These are phyloP conservation scores for Phytophthora idaei DNA, from an alignment of 352 stramenopile species.

Conservation along the genomic window DNA sequence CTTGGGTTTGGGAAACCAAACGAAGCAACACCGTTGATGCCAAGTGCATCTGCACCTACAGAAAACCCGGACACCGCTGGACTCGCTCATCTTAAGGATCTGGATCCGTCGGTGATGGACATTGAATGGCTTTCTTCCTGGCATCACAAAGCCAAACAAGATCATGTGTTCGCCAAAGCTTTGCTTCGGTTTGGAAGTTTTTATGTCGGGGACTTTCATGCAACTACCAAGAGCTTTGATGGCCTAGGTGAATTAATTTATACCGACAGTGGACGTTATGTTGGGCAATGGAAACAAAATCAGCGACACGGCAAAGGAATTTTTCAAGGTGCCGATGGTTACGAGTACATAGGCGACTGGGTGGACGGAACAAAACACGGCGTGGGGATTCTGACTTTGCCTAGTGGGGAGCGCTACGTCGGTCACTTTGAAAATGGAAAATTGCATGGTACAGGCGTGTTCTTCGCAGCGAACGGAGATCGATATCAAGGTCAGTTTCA, in stretches of 20 bases:
- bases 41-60: background rate
- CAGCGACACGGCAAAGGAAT: conserved; percentile 73
- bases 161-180: conserved; percentile 64
- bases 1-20: conserved; percentile 41
- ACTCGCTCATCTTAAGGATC: conserved; percentile 27
- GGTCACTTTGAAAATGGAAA: conserved; percentile 84
- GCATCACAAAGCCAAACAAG: conserved; percentile 36
- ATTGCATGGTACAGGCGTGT: conserved; percentile 72
- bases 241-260: conserved; percentile 90
- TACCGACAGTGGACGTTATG: conserved; percentile 80
- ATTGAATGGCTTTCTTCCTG: conserved; percentile 66
- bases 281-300: conserved; percentile 79
- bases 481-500: conserved; percentile 80
- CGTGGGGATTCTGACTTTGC: conserved; percentile 72
- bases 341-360: conserved; percentile 81
- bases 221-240: conserved; percentile 55
- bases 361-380: conserved; percentile 79
- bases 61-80: conserved; percentile 12
- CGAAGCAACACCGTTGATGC: conserved; percentile 3
- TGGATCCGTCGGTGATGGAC: conserved; percentile 42
- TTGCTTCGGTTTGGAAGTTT: conserved; percentile 68
- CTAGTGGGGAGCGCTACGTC: conserved; percentile 86
- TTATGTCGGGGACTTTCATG: conserved; percentile 77
- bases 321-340: conserved; percentile 59
- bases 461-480: conserved; percentile 78